Base-by-base conservation (phyloP, 208 protist species). In the Novymonas esmeraldas region DNA sequence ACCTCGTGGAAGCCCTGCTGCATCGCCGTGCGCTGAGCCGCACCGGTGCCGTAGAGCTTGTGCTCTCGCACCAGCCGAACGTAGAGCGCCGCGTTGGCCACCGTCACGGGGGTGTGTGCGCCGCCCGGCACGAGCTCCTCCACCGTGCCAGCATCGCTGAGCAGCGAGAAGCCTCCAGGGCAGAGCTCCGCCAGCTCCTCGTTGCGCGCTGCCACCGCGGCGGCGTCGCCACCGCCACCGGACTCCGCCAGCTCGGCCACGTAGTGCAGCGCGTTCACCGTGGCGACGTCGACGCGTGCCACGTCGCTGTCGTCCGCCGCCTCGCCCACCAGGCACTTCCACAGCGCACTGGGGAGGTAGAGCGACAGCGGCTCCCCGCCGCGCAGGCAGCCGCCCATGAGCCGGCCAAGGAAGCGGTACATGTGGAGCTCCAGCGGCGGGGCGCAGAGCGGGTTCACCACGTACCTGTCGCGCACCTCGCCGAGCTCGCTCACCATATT, bases 381-480 rank as follows among this genome's bases (percentile, higher is more conserved):
- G n/a, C 97, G 92, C 55, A 99, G 72, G 64, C 94, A 97, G 11
- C 96, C 89, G n/a, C 90, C 98, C 86, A 99, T 96, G 41, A 99
- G 72, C 66, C 86, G 70, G 18, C 96, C 96, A 28, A 98, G 52
- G 69, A 98, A 98, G 59, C 84, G 78, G 78, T 96, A 97, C 88
- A 97, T 94, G 24, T 51, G 64, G 49, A 90, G 49, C 31, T 79
- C 65, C 48, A 87, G 73, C 18, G 77, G 75, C 11, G 73, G 69
- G 5, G 65, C 64, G 22, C 80, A 68, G 34, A 52, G 36, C n/a
- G 89, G 84, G 51, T 89, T 84, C 22, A 93, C 61, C 34, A 95
- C 81, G 61, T 92, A 93, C n/a, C 75, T 64, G 26, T 98, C 94
- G 13, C 92, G 82, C n/a, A 74, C 72, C 54, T 86, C 79, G 14